Evolutionary conservation across 1,139 yeast genomes (phyloP).

Genomic region (Yamadazyma diddensiae): DNA sequence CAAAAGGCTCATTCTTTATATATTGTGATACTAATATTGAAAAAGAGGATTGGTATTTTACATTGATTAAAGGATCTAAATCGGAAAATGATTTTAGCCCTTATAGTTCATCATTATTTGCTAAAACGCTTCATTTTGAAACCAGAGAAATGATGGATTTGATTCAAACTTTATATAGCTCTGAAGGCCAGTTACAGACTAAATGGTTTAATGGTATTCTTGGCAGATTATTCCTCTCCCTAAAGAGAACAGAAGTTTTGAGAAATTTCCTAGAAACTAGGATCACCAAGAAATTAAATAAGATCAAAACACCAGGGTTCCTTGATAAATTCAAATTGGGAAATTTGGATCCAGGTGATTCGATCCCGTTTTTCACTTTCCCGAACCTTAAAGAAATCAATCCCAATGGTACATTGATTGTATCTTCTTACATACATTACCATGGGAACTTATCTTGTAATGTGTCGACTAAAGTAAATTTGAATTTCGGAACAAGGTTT

Average conservation of each 20-base stretch:
- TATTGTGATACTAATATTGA: slow-evolving; percentile 75
- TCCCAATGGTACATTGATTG: slow-evolving; percentile 76
- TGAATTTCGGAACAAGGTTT: slow-evolving; percentile 63
- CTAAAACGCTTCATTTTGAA: slow-evolving; percentile 69
- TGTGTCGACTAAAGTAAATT: slow-evolving; percentile 72
- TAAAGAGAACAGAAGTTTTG: slow-evolving; percentile 68
- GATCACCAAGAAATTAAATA: slow-evolving; percentile 68
- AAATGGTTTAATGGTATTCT: slow-evolving; percentile 88
- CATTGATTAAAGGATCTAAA: slow-evolving; percentile 73
- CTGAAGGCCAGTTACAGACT: slow-evolving; percentile 79
- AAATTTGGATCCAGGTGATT: slow-evolving; percentile 69
- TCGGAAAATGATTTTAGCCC: slow-evolving; percentile 16
- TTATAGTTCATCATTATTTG: slow-evolving; percentile 44
- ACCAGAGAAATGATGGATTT: slow-evolving; percentile 70
- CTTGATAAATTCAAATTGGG: slow-evolving; percentile 77
- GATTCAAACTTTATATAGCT: slow-evolving; percentile 73
- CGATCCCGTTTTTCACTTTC: slow-evolving; percentile 77
- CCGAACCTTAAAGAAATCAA: slow-evolving; percentile 68
- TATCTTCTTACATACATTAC: slow-evolving; percentile 63
- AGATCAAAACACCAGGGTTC: slow-evolving; percentile 84
- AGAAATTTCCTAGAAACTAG: slow-evolving; percentile 55
- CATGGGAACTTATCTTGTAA: slow-evolving; percentile 72
- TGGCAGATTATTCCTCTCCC: slow-evolving; percentile 75
- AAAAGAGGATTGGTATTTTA: slow-evolving; percentile 92
- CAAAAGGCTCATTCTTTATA: slow-evolving; percentile 61